These are phyloP conservation scores for Globisporangium paddicum DNA, from an alignment of 352 stramenopile species.

Conservation along the genomic window DNA sequence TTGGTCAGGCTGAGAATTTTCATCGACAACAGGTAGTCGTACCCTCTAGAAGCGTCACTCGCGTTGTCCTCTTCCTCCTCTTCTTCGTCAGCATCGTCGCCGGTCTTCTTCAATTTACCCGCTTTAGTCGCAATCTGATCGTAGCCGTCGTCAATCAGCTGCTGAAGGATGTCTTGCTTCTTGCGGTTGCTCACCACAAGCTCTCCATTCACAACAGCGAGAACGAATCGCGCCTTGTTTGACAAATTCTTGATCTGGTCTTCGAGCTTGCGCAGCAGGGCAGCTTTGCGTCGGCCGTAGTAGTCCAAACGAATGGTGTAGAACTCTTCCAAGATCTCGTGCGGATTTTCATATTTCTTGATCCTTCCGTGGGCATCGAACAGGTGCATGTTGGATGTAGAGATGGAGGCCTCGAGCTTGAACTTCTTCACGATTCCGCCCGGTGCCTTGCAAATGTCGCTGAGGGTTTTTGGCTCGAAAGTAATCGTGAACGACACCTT, in stretches of 20 bases:
- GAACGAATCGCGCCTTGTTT: conserved; percentile 96
- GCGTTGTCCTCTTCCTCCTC: conserved; percentile 58
- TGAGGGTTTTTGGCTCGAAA: conserved; percentile 66
- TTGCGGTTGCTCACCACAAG: conserved; percentile 94
- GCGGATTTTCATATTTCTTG: conserved; percentile 90
- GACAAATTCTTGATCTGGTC: conserved; percentile 88
- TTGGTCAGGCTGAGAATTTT: conserved; percentile 92
- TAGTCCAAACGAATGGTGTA: conserved; percentile 90
- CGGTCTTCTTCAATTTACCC: conserved; percentile 53
- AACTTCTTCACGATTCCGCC: conserved; percentile 93
- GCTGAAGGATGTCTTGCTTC: conserved; percentile 89
- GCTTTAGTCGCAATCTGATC: conserved; percentile 51
- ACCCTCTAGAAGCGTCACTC: conserved; percentile 52
- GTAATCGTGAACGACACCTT: conserved; percentile 90
- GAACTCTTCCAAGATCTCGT: conserved; percentile 94
- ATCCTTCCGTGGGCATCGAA: conserved; percentile 91
- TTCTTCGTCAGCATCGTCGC: conserved; percentile 32
- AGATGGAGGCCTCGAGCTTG: conserved; percentile 92
- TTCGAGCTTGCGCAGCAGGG: conserved; percentile 84
- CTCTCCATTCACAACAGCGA: conserved; percentile 88
- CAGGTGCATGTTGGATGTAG: conserved; percentile 96
- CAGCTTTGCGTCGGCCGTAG: conserved; percentile 91
- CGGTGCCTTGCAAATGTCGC: conserved; percentile 56
- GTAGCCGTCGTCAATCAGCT: conserved; percentile 90
- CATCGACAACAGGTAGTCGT: conserved; percentile 96